phyloP scores from a whole-genome alignment of 306 rosid species.

The Arachis hypogaea region DNA sequence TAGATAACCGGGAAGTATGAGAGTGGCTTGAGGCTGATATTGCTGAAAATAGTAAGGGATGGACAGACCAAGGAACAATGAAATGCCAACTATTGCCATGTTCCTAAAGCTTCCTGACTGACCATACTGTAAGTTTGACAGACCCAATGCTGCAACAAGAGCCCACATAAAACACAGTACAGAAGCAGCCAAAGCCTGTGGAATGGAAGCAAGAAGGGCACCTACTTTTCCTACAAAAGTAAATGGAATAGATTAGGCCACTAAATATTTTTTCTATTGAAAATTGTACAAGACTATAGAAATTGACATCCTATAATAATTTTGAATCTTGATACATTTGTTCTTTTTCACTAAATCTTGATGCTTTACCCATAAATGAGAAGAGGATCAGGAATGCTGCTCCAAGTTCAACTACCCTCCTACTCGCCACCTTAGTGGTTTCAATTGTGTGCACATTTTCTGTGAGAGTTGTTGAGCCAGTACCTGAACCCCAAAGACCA shows the following conservation, averaged over 20 bases:
- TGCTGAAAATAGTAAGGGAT: conserved; percentile 78
- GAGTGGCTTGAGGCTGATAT: conserved; percentile 60
- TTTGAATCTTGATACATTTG: neutral
- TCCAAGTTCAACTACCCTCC: conserved; percentile 68
- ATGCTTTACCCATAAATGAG: conserved; percentile 66
- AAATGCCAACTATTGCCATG: conserved; percentile 72
- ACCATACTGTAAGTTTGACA: conserved; percentile 66
- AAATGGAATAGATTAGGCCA: neutral
- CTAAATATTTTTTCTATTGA: too few species aligned
- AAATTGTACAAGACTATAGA: too few species aligned
- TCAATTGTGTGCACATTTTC: conserved; percentile 73
- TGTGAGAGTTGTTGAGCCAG: conserved; percentile 79
- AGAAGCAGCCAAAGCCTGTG: conserved; percentile 76
- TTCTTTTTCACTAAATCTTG: neutral
- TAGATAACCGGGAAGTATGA: conserved; percentile 71
- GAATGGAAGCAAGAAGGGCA: conserved; percentile 89
- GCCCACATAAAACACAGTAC: conserved; percentile 80
- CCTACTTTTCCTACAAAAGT: conserved; percentile 69
- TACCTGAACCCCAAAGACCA: conserved; percentile 82
- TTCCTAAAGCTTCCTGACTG: conserved; percentile 67
- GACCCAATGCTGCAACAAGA: conserved; percentile 69
- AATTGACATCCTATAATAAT: too few species aligned
- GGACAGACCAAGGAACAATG: conserved; percentile 81
- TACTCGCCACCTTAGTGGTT: conserved; percentile 70
- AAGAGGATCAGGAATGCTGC: conserved; percentile 67